Base-by-base conservation (phyloP, 139 green algal species). In the Dunaliella primolecta region DNA sequence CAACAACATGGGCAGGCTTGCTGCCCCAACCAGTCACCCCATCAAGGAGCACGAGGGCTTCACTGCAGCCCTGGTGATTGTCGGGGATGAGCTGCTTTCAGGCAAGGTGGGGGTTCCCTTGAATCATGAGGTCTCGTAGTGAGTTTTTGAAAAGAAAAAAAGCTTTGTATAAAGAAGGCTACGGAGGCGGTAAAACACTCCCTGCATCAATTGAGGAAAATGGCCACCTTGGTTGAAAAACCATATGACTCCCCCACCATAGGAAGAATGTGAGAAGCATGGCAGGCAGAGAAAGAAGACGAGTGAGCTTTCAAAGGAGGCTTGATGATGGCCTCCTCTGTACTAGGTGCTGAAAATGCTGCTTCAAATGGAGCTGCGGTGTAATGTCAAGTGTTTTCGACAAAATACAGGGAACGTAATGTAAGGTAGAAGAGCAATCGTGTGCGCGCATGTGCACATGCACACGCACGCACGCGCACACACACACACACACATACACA, bases 71-170 rank as follows among this genome's bases (percentile, higher is more conserved):
- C 76, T 94, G 15, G 80, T 94, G 21, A 81, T 92, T 1, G 55
- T 93, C 3, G 91, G 91, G 0, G 91, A 98, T 76, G 95, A 98
- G 87, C 89, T 98, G 29, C 86, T 98, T 25, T 90, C 84, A 0
- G 95, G 95, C 15, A 92, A 91, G 75, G 93, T 93, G 72, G 0
- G 85, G 36, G 0, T 30, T 1, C 31, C 2, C 27, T 15, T 1
- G 21, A 37, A 30, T 34, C 20, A 20, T 20, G 2, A 1, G 15
- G 72, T 36, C 2, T 32, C 25, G 29, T 11, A 46, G 29, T 37
- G 83, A 55, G 83, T 34, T 0, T 21, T 34, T 74, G 24, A 55
- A 23, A n/a, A 2, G 2, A 82, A 71, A 2, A 25, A 11, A 2
- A 72, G 3, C 31, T 2, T 83, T 1, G 38, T n/a, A 31, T 83